Percentiles rank a stretch among this genome's conserved stretches.
These are phyloP conservation scores for Melaleuca quinquenervia DNA, from an alignment of 345 rosid species.

Conservation along the genomic window DNA sequence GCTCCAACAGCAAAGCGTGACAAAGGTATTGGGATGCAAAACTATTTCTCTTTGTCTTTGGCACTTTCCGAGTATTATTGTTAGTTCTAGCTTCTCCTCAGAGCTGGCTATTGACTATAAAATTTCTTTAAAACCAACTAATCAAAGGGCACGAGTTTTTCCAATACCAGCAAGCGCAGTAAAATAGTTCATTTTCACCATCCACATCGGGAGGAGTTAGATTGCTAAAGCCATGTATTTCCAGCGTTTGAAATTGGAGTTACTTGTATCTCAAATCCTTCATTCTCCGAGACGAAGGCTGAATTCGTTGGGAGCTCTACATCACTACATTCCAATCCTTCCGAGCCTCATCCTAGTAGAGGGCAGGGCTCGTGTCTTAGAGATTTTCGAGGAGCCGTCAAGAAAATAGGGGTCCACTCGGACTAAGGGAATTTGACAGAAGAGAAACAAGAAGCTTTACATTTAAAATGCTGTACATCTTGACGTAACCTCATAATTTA, in stretches of 20 bases:
- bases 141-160: too few relatives aligned
- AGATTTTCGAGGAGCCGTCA: neutral
- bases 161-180: too few relatives aligned
- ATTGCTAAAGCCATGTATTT: neutral
- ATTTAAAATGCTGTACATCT: slow-evolving; percentile 5
- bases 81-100: too few relatives aligned
- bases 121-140: too few relatives aligned
- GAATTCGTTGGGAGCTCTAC: neutral
- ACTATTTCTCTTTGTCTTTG: neutral
- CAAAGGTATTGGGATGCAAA: neutral
- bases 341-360: neutral
- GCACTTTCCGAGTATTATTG: neutral
- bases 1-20: neutral
- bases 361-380: too few relatives aligned
- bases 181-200: neutral
- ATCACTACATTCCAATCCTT: neutral
- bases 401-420: neutral
- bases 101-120: too few relatives aligned
- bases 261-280: neutral
- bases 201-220: neutral
- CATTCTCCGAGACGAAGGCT: neutral
- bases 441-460: neutral
- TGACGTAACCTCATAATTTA: slow-evolving; percentile 10
- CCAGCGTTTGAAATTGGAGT: neutral
- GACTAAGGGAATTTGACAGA: neutral